Percentiles rank a stretch among this genome's conserved stretches.
These are phyloP conservation scores for Mortierella sp. DNA, from an alignment of 371 early-diverging fungal genomes.

Conservation along the genomic window DNA sequence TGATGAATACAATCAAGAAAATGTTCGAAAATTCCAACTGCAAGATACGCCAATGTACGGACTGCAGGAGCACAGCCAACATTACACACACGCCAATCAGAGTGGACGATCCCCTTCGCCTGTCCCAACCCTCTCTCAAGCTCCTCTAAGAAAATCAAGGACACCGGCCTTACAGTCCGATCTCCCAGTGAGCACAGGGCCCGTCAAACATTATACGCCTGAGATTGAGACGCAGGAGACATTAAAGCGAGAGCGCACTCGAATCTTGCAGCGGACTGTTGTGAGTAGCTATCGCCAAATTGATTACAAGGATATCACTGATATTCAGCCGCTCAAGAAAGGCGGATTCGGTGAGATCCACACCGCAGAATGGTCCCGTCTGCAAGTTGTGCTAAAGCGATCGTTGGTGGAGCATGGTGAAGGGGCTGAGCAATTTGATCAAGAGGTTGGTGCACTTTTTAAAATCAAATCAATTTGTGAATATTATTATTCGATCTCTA, in stretches of 20 bases:
- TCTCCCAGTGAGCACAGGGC: slow-evolving; percentile 4
- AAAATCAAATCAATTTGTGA: not conserved
- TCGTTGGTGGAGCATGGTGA: slow-evolving; percentile 32
- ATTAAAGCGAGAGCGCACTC: slow-evolving; percentile 47
- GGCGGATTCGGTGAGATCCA: slow-evolving; percentile 57
- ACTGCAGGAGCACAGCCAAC: slow-evolving; percentile 6
- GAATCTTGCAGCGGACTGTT: slow-evolving; percentile 33
- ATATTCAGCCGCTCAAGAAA: slow-evolving; percentile 44
- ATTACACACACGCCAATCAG: not conserved
- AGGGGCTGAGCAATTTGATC: slow-evolving; percentile 50
- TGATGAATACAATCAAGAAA: not conserved
- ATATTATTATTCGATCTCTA: not conserved
- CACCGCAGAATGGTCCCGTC: slow-evolving; percentile 51
- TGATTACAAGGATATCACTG: slow-evolving; percentile 33
- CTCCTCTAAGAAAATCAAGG: not conserved
- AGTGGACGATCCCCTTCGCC: not conserved
- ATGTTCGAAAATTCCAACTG: slow-evolving; percentile 5
- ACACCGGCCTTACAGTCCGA: not conserved
- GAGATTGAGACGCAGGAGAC: slow-evolving; percentile 53
- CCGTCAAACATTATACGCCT: slow-evolving; percentile 23
- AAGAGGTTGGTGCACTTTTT: slow-evolving; percentile 28
- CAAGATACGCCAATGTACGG: not conserved
- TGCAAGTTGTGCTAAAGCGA: slow-evolving; percentile 46
- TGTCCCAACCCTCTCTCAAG: not conserved
- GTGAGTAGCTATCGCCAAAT: slow-evolving; percentile 40